Evolutionary conservation across 805 yeast genomes (phyloP), one percentile per base, ranked within the genome.

Genomic region (Maudiozyma bulderi): DNA sequence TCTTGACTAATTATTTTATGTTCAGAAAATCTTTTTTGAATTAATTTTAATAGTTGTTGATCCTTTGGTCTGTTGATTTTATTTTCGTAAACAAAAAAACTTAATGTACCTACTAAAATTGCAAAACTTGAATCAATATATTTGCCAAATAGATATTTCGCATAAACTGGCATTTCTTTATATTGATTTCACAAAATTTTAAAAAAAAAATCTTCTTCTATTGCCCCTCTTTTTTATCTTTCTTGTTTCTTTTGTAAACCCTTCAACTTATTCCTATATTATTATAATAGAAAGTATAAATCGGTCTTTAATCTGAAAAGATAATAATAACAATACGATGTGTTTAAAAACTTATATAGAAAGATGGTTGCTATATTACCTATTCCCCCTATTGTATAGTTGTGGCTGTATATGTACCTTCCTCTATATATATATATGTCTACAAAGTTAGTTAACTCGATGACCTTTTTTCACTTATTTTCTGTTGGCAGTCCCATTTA

Each of bases 61-160:
- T 86, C 88, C 46, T 73, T 74, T 34, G 73, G 73, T 76, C 50
- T 47, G 45, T 50, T 78, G 1, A 72, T 72, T 55, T 85, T 71
- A 51, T 60, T 66, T 60, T 85, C 95, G 54, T 81, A 80, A 8
- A 80, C 66, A 54, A 76, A 81, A 61, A 80, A 85, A 5, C 88
- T 78, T 7, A 76, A 65, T 0, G 75, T 72, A 1, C 95, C 95
- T 1, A 84, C 73, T 0, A 72, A 60, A 3, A 84, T 57, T 2
- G 84, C 90, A 53, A 82, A 75, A 2, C 82, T 30, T 5, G 91
- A 88, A 60, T 85, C 95, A 8, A 75, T 61, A 53, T 71, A 67
- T 57, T 54, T 69, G 40, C 77, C 73, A 11, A 78, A 67, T 47
- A 78, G 65, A 59, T 74, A 75, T 38, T 76, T 78, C 49, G 54